Conservation (phyloP, 805 yeast genomes). For the Candida nitratophila region DNA sequence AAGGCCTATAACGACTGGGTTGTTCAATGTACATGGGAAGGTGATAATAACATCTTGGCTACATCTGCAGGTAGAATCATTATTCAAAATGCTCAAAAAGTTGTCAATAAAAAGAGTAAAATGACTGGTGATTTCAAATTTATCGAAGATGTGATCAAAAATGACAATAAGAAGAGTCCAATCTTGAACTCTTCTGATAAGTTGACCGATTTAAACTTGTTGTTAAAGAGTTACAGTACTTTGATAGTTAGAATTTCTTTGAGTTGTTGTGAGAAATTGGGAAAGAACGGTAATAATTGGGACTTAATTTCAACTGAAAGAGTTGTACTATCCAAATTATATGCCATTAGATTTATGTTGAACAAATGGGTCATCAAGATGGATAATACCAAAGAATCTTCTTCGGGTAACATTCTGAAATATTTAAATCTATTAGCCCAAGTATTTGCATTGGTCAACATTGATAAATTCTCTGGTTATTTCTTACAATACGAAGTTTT, state of each 20-base stretch:
- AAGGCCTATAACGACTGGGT: slow-evolving; percentile 89
- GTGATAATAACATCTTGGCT: slow-evolving; percentile 84
- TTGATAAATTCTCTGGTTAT: slow-evolving; percentile 64
- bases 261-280: slow-evolving; percentile 25
- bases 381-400: no score
- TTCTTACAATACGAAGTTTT: slow-evolving; percentile 62
- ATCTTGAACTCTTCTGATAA: slow-evolving; percentile 25
- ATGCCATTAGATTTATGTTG: slow-evolving; percentile 43
- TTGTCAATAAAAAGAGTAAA: slow-evolving; percentile 31
- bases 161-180: slow-evolving; percentile 19
- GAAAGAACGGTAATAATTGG: slow-evolving; percentile 31
- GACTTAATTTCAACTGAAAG: slow-evolving; percentile 41
- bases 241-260: slow-evolving; percentile 33
- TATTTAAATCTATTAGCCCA: slow-evolving; percentile 49
- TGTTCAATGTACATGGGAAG: slow-evolving; percentile 99
- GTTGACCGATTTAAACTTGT: slow-evolving; percentile 22
- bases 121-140: slow-evolving; percentile 38
- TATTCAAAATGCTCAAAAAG: slow-evolving; percentile 38
- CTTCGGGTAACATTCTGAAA: slow-evolving; percentile 34
- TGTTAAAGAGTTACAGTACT: slow-evolving; percentile 32
- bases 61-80: slow-evolving; percentile 79
- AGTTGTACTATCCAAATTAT: slow-evolving; percentile 40
- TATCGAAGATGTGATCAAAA: slow-evolving; percentile 10
- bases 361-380: slow-evolving; percentile 30
- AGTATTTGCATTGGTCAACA: slow-evolving; percentile 56